These are phyloP conservation scores for Arabidopsis thaliana DNA, from an alignment of 345 rosid species.

Conservation along the genomic window DNA sequence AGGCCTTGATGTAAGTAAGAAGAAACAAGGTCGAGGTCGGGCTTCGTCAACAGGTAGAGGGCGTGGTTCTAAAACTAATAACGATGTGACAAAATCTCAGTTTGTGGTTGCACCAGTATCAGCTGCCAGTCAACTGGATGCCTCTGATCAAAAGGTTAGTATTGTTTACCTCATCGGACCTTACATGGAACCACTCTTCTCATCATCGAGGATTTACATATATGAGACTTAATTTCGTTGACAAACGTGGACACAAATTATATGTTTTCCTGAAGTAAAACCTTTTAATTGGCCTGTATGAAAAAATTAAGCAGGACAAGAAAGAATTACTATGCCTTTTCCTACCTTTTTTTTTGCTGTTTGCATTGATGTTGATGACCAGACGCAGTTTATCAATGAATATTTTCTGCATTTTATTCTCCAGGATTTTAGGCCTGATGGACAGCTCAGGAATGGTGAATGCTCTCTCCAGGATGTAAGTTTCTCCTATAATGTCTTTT, in stretches of 20 bases:
- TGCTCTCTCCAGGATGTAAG: conserved; percentile 61
- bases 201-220: background rate
- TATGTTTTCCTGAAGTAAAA: conserved; percentile 10
- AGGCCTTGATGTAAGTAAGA: conserved; percentile 60
- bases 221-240: background rate
- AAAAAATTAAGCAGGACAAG: background rate
- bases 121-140: conserved; percentile 68
- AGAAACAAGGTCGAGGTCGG: conserved; percentile 88
- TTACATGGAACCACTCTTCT: conserved; percentile 25
- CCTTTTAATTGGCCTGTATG: background rate
- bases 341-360: background rate
- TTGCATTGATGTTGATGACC: conserved; percentile 25
- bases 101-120: conserved; percentile 51
- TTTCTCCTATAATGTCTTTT: conserved; percentile 12
- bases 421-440: conserved; percentile 69
- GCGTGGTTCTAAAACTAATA: conserved; percentile 81
- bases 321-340: conserved; percentile 1
- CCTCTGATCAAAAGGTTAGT: conserved; percentile 65
- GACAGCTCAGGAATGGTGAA: conserved; percentile 57
- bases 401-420: conserved; percentile 12
- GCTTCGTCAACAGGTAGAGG: conserved; percentile 78
- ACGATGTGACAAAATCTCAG: conserved; percentile 59
- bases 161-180: conserved; percentile 24
- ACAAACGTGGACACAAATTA: conserved; percentile 4
- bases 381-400: conserved; percentile 5